Conservation (phyloP, 2,329 filamentous ascomycete species). For the Sporothrix mexicana region DNA sequence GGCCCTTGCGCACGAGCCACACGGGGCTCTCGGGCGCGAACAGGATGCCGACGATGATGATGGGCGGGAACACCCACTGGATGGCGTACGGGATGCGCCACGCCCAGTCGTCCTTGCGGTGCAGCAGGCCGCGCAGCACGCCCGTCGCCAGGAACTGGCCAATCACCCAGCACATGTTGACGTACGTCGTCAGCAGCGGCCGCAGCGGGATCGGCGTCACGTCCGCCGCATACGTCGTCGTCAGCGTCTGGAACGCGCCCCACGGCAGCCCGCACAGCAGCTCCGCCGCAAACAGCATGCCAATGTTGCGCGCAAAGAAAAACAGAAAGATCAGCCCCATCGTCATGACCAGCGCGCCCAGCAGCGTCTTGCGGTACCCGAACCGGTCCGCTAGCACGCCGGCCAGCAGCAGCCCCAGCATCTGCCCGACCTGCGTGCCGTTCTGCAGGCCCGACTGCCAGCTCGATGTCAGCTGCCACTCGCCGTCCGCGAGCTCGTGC, state of each 20-base stretch:
- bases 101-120: conserved; percentile 45
- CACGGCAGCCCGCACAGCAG: conserved; percentile 52
- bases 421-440: conserved; percentile 50
- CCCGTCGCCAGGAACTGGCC: conserved; percentile 44
- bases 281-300: conserved; percentile 51
- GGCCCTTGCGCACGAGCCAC: conserved; percentile 51
- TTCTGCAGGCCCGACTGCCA: conserved; percentile 58
- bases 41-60: conserved; percentile 48
- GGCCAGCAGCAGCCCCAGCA: conserved; percentile 56
- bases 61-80: conserved; percentile 47
- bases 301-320: conserved; percentile 52
- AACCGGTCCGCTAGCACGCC: conserved; percentile 54
- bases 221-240: conserved; percentile 46
- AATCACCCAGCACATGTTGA: conserved; percentile 58
- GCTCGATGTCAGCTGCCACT: conserved; percentile 51
- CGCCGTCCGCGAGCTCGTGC: conserved; percentile 40
- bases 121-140: conserved; percentile 49
- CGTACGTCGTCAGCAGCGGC: conserved; percentile 50
- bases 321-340: conserved; percentile 53
- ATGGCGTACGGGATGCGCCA: conserved; percentile 47
- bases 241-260: conserved; percentile 50
- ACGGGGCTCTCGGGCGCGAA: conserved; percentile 55
- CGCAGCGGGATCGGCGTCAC: conserved; percentile 45
- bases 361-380: conserved; percentile 52
- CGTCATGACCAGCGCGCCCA: conserved; percentile 49